Evolutionary conservation across 2,329 filamentous ascomycete genomes (phyloP), one percentile per base, ranked within the genome.

Genomic region (Beauveria sp.): DNA sequence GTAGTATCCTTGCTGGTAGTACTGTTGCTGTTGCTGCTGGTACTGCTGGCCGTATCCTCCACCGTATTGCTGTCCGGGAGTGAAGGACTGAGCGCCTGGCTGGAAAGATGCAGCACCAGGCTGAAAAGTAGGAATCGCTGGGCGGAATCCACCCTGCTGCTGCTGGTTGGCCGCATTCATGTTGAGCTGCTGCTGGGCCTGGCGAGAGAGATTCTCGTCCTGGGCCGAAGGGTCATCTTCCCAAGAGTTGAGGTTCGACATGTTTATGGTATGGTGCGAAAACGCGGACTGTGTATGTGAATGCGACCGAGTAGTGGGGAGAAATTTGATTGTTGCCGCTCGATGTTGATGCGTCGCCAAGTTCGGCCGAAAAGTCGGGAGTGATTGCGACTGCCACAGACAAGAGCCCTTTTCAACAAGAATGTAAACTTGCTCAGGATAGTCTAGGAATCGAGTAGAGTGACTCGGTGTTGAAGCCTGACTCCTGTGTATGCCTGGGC

Each of bases 211-310:
- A 73, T 85, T 85, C 69, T 90, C 88, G 70, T 93, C 88, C 80
- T 91, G 88, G 65, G 85, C 86, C 60, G 87, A 81, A 70, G 87
- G 86, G 71, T 93, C 90, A 71, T 96, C 91, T 78, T 98, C 93
- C 90, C 95, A 98, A 65, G 92, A 96, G 75, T 96, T 92, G 70
- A 91, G 89, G 75, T 93, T 87, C 69, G 93, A 89, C 92, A 96
- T 96, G 71, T 61, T 81, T 53, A 53, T 57, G 61, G 26, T 42
- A 53, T 45, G 26, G 47, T 45, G 63, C 24, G 46, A 42, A 2
- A 40, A 45, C 6, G 28, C 7, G 49, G 18, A 18, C 43, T 61
- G 52, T 56, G 28, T 56, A 51, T 43, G 22, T 59, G 43, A 26
- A 53, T 49, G 57, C 53, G 52, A 51, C 50, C 46, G 53, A 28